Evolutionary conservation across 345 rosid species (phyloP), one percentile per base, ranked within the genome.

Genomic region (Corymbia maculata): DNA sequence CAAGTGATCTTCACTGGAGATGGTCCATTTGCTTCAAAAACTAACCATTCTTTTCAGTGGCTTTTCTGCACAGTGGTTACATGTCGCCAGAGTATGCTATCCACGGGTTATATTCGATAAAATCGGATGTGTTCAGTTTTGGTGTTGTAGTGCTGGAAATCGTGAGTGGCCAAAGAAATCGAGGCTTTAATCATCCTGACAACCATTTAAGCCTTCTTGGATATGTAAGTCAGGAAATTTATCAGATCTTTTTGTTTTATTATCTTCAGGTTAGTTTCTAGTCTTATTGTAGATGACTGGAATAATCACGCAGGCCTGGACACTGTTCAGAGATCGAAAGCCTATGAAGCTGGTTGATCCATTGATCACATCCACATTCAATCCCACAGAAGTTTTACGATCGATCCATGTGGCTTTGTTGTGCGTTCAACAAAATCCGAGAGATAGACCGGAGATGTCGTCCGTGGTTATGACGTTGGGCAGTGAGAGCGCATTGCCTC

Each of bases 101-200:
- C 87, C 87, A 45, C 24, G 92, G 91, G 50, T 86, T 61, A 8
- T 90, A 61, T 87, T 90, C 93, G 3, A 87, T 87, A 9, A 92
- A 92, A 86, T 90, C 85, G 32, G 90, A 90, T 87, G 89, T 92
- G 5, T 90, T 89, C 75, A 92, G 93, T 79, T 92, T 88, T 11
- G 93, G 93, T 10, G 91, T 92, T 6, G n/a, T 92, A 14, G 84
- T 90, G 36, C 51, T 92, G 42, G 93, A 92, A 87, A 92, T 92
- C 50, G 85, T 92, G 28, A 45, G 86, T 30, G 93, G 93, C 21
- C 88, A 61, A 55, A 90, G 85, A 88, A 92, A 92, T 13, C 82
- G 90, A 13, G 86, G 90, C 17, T 92, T 88, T 52, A 44, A 49
- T 59, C 89, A 88, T 85, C 86, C 89, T 47, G 44, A n/a, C n/a